Percentiles rank a stretch among this genome's conserved stretches.
These are phyloP conservation scores for Pulveroboletus sp. DNA, from an alignment of 768 basidiomycete species.

Conservation along the genomic window DNA sequence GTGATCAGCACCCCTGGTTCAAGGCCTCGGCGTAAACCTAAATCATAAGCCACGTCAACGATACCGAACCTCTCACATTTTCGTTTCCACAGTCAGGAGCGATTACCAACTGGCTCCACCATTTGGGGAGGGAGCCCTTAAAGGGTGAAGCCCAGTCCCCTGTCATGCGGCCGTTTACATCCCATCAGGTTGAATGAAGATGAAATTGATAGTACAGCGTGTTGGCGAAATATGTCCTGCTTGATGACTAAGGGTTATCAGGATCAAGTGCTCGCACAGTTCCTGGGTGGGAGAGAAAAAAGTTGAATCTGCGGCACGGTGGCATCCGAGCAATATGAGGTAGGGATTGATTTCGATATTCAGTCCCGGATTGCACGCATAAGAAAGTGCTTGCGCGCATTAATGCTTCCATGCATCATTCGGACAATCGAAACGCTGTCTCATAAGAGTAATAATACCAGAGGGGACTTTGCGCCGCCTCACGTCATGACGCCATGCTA, in stretches of 20 bases:
- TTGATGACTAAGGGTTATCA: not conserved
- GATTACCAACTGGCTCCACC: too few relatives aligned
- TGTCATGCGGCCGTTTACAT: not conserved
- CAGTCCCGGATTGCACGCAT: not conserved
- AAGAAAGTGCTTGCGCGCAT: not conserved
- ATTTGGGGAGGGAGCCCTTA: too few relatives aligned
- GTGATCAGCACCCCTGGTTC: not conserved
- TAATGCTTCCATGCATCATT: not conserved
- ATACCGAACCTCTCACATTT: too few relatives aligned
- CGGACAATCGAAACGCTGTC: not conserved
- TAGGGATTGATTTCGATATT: not conserved
- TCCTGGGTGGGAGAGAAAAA: not conserved
- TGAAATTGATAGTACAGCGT: not conserved
- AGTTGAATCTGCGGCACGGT: not conserved
- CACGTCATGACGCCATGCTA: not conserved
- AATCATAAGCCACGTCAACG: not conserved
- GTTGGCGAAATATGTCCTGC: not conserved
- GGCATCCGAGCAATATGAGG: too few relatives aligned
- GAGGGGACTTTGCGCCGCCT: conserved; percentile 18
- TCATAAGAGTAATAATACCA: conserved; percentile 2
- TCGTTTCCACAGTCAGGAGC: too few relatives aligned
- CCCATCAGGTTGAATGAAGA: not conserved
- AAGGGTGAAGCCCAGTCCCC: not conserved
- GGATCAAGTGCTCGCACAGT: not conserved
- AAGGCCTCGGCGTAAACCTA: not conserved